Evolutionary conservation across 305 asterid species (phyloP), one percentile per base, ranked within the genome.

Genomic region (Fraxinus xanthoxyloides): DNA sequence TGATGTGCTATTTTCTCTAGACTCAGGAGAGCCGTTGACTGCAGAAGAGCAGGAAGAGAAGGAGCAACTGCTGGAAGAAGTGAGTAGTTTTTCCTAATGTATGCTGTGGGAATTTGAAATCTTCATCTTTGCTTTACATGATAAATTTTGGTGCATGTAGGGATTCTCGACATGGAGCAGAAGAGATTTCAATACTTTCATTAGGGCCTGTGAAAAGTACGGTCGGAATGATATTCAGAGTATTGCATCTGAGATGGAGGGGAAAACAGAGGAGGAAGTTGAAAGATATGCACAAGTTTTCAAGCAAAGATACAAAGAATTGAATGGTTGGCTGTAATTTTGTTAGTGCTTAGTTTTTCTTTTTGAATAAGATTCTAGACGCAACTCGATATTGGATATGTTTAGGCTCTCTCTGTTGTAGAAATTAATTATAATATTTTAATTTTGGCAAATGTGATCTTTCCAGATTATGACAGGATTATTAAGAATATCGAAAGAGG

Each of bases 141-240:
- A 73, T 56, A 46, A 32, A 82, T 59, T 61, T 19, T 87, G 74
- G 56, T 75, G 82, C 32, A 3, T 87, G 70, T 77, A 96, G 99
- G 99, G 99, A 69, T 96, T 96, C 82, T 92, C 99, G 77, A 78
- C 97, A 19, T 96, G 98, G 98, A 96, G 98, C 90, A 92, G 97
- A 87, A 92, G 91, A 89, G 98, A 96, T 85, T 96, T 96, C 90
- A 94, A 91, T 83, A 82, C 97, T 79, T 96, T 94, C 89, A 94
- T 93, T 88, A 89, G 98, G 92, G 97, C 99, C 69, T 94, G 98
- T 85, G 99, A 96, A 87, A 96, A 94, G 86, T 94, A 93, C 81
- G 98, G 99, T 63, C 92, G 99, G 77, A 87, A 87, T 85, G 98
- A 96, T 82, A 90, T 94, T 26, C 87, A 38, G 79, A 85, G 94